These are phyloP conservation scores for Ascobolus immersus DNA, from an alignment of 495 filamentous ascomycete species.

Conservation along the genomic window DNA sequence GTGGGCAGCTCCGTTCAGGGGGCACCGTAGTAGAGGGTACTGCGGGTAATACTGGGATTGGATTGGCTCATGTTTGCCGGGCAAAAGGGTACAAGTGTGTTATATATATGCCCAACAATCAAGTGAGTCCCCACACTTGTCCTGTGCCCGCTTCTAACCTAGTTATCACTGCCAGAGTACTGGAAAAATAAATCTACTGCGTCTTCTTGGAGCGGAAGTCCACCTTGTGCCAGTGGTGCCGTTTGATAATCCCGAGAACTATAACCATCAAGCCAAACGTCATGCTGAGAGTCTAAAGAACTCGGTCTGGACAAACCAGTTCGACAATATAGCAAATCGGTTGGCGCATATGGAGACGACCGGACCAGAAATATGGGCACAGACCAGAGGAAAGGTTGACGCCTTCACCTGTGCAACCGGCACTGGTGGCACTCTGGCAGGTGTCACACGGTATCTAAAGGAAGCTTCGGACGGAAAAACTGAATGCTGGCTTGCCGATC, in stretches of 20 bases:
- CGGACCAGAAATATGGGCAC: conserved; percentile 90
- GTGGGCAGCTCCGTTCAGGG: conserved; percentile 51
- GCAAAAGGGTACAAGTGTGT: conserved; percentile 80
- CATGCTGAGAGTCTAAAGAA: conserved; percentile 69
- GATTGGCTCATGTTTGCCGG: conserved; percentile 86
- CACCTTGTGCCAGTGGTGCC: conserved; percentile 92
- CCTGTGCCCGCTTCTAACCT: neutral
- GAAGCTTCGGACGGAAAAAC: conserved; percentile 50
- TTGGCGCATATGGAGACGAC: conserved; percentile 91
- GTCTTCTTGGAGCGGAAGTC: conserved; percentile 84
- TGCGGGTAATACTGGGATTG: conserved; percentile 93
- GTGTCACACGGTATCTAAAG: conserved; percentile 75
- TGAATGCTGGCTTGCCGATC: conserved; percentile 79
- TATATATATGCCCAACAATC: conserved; percentile 96
- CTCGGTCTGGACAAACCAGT: conserved; percentile 97
- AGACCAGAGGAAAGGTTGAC: conserved; percentile 66
- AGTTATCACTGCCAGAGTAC: conserved; percentile 40
- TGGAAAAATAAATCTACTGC: conserved; percentile 83
- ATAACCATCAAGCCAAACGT: conserved; percentile 80
- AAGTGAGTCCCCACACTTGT: neutral
- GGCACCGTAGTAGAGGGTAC: conserved; percentile 94
- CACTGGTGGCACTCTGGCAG: conserved; percentile 76
- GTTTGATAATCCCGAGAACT: conserved; percentile 90
- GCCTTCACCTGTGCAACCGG: conserved; percentile 91
- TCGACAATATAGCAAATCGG: conserved; percentile 87